A percentile compares a stretch with the other conserved stretches of the same genome.
These are phyloP conservation scores for Protomyces inouyei DNA, from an alignment of 1,139 yeast genomes.

Conservation along the genomic window DNA sequence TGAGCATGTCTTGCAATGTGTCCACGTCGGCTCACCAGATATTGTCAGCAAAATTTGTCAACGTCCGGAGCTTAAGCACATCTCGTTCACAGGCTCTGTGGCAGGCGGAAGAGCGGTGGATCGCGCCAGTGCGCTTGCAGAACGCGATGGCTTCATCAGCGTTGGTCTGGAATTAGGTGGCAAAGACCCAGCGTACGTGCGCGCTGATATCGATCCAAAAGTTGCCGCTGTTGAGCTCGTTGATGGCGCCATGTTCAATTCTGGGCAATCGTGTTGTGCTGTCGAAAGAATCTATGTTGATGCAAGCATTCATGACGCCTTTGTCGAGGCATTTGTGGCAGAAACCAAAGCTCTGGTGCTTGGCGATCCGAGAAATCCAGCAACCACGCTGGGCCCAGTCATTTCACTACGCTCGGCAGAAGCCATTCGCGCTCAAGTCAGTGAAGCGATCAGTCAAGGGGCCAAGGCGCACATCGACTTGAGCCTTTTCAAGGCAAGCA, in stretches of 20 bases:
- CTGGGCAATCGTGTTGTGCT: conserved; percentile 89
- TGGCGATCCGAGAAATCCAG: conserved; percentile 70
- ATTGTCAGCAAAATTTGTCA: conserved; percentile 59
- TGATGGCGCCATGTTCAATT: conserved; percentile 73
- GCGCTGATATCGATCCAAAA: conserved; percentile 70
- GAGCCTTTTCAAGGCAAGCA: conserved; percentile 44
- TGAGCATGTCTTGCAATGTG: conserved; percentile 68
- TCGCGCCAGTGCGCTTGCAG: conserved; percentile 58
- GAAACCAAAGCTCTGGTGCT: conserved; percentile 49
- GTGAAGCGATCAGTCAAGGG: conserved; percentile 64
- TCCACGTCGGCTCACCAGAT: conserved; percentile 55
- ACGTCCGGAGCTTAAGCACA: conserved; percentile 60
- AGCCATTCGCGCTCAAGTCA: conserved; percentile 64
- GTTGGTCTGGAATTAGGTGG: conserved; percentile 77
- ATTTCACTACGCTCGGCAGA: conserved; percentile 68
- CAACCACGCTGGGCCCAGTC: conserved; percentile 71
- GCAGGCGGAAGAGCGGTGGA: conserved; percentile 72
- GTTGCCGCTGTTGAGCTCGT: conserved; percentile 81
- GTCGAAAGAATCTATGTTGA: conserved; percentile 79
- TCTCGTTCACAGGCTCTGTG: conserved; percentile 86
- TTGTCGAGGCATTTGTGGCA: conserved; percentile 54
- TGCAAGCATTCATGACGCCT: conserved; percentile 61
- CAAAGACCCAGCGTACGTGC: conserved; percentile 64
- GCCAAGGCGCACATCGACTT: conserved; percentile 71
- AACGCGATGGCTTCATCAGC: conserved; percentile 16